A percentile compares a stretch with the other conserved stretches of the same genome.
phyloP scores from a whole-genome alignment of 345 rosid species.

The Gossypium bickii region DNA sequence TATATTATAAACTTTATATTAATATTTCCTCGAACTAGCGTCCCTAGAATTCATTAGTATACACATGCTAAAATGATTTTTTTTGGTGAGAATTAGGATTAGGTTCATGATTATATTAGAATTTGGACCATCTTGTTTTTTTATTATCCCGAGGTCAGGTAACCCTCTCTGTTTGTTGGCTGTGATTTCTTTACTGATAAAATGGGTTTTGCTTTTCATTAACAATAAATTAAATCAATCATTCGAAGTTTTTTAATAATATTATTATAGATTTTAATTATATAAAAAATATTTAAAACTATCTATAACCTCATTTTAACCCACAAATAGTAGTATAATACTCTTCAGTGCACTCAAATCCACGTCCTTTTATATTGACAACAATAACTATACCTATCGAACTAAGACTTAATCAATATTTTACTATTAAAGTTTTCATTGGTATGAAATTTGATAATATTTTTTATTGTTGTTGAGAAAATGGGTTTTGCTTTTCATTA shows the following conservation, averaged over 20 bases:
- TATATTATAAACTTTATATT: not conserved
- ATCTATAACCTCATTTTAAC: fast-evolving
- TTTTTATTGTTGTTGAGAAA: too few species aligned
- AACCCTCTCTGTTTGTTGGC: not conserved
- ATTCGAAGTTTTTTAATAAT: too few species aligned
- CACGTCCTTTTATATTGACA: fast-evolving
- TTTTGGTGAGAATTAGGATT: slow-evolving; percentile 42
- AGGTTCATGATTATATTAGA: slow-evolving; percentile 32
- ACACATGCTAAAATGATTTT: slow-evolving; percentile 43
- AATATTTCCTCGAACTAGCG: slow-evolving; percentile 19
- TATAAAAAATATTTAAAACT: too few species aligned
- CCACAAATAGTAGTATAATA: fast-evolving
- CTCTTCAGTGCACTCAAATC: fast-evolving
- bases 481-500: too few species aligned
- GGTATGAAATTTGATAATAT: too few species aligned
- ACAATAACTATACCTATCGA: not conserved
- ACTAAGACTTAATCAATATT: too few species aligned
- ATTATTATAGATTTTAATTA: too few species aligned
- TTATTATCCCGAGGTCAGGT: slow-evolving; percentile 7
- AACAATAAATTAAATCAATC: not conserved
- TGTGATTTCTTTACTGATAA: not conserved
- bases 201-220: not conserved
- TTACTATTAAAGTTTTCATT: too few species aligned
- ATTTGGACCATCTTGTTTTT: slow-evolving; percentile 7
- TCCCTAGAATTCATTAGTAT: slow-evolving; percentile 21